Conservation (phyloP, 305 asterid species). For the Solanum chacoense region DNA sequence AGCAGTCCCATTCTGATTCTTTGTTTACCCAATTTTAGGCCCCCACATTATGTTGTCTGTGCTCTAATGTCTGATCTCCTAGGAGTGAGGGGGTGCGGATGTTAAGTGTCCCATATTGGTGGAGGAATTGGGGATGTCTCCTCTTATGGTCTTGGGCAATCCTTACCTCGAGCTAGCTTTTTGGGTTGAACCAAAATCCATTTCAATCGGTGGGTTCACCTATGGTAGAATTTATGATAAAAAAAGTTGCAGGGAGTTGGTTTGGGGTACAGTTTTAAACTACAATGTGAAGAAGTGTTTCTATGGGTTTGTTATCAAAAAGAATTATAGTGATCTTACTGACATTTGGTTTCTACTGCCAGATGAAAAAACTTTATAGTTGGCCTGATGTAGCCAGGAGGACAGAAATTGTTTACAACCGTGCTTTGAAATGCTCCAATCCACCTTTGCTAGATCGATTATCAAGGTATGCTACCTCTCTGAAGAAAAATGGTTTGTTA, state of each 20-base stretch:
- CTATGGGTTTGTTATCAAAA: neutral
- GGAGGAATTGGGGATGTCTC: neutral
- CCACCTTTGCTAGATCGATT: conserved; percentile 66
- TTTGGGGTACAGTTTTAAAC: neutral
- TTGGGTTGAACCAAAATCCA: neutral
- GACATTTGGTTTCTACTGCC: conserved; percentile 9
- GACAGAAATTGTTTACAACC: conserved; percentile 82
- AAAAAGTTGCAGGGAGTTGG: neutral
- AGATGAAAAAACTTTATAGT: conserved; percentile 88
- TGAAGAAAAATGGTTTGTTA: neutral
- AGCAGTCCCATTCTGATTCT: neutral
- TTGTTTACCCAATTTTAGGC: neutral
- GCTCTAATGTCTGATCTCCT: neutral
- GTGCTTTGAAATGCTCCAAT: conserved; percentile 67
- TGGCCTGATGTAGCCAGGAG: conserved; percentile 96
- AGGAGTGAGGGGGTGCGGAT: neutral
- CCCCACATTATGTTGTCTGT: neutral
- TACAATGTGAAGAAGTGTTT: neutral
- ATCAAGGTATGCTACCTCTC: conserved; percentile 44
- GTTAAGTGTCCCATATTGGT: neutral
- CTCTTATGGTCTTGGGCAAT: neutral
- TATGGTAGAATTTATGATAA: neutral
- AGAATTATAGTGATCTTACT: neutral
- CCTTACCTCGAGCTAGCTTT: neutral
- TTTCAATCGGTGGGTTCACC: neutral